phyloP scores from a whole-genome alignment of 169 alveolate genomes.

The Eimeria tenella region DNA sequence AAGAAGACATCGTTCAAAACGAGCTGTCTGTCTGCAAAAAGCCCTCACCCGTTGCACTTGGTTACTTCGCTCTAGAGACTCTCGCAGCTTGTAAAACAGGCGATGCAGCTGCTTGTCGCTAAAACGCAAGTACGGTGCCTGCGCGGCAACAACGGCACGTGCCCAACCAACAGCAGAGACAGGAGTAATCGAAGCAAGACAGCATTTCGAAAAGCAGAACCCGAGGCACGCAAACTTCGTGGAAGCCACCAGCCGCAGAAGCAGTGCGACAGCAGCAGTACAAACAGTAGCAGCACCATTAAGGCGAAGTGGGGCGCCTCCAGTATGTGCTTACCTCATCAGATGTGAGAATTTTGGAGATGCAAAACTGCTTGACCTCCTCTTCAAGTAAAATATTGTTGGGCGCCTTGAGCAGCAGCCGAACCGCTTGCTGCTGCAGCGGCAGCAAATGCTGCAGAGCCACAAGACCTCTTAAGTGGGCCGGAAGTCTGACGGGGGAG shows the following conservation, averaged over 20 bases:
- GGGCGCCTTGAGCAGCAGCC: constrained; percentile 73
- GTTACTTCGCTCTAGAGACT: constrained; percentile 37
- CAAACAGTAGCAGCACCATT: not conserved
- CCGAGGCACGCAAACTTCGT: too few relatives aligned
- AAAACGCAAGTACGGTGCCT: constrained; percentile 48
- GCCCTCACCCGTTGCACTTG: constrained; percentile 73
- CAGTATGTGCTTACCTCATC: constrained; percentile 1
- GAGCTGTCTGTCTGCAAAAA: constrained; percentile 59
- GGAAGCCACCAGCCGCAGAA: not conserved
- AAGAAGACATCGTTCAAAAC: constrained; percentile 67
- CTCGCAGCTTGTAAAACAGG: constrained; percentile 61
- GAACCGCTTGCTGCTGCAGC: constrained; percentile 62
- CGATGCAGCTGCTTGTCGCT: constrained; percentile 66
- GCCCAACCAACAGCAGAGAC: not conserved
- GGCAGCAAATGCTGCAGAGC: constrained; percentile 72
- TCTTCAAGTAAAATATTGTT: constrained; percentile 59
- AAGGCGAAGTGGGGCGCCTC: not conserved
- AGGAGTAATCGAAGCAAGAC: not conserved
- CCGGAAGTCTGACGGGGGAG: constrained; percentile 52
- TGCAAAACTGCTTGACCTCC: constrained; percentile 66
- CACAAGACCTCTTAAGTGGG: constrained; percentile 43
- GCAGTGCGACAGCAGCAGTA: not conserved
- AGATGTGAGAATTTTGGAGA: constrained; percentile 46
- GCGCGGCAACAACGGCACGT: constrained; percentile 9
- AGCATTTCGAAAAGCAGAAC: too few relatives aligned